Evolutionary conservation across 2,329 filamentous ascomycete genomes (phyloP).

Genomic region (Fusarium oxysporum): DNA sequence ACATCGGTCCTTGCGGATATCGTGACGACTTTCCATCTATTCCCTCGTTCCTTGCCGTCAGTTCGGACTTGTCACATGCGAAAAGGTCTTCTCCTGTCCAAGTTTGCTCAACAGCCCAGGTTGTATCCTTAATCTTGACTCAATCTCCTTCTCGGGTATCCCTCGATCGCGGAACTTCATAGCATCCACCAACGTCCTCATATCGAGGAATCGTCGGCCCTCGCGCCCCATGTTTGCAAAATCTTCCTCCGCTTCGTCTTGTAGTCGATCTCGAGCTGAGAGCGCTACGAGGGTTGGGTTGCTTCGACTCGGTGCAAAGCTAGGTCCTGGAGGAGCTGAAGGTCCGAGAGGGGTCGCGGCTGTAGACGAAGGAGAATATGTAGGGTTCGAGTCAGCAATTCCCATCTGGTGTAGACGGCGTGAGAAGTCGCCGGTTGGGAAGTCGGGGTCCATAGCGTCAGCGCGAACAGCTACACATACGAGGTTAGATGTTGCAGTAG

Average conservation of each 20-base stretch:
- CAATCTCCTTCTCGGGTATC: constrained; percentile 55
- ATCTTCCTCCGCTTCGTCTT: constrained; percentile 59
- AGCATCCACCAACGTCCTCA: constrained; percentile 60
- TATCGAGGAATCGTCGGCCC: constrained; percentile 60
- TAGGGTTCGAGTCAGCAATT: constrained; percentile 65
- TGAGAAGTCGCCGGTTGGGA: constrained; percentile 59
- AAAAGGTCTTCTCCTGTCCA: constrained; percentile 55
- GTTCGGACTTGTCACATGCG: constrained; percentile 49
- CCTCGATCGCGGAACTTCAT: constrained; percentile 59
- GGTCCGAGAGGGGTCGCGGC: constrained; percentile 44
- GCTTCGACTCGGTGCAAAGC: constrained; percentile 47
- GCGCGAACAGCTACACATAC: constrained; percentile 52
- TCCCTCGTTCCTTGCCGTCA: constrained; percentile 8
- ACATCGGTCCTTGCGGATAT: constrained; percentile 4
- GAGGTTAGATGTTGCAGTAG: constrained; percentile 20
- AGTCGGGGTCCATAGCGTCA: constrained; percentile 57
- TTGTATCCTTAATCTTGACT: constrained; percentile 59
- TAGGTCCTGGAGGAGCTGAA: constrained; percentile 40
- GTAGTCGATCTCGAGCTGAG: constrained; percentile 58
- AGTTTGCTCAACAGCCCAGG: constrained; percentile 59
- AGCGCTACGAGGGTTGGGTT: constrained; percentile 64
- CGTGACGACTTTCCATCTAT: background rate
- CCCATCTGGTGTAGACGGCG: constrained; percentile 66
- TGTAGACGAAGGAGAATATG: constrained; percentile 64
- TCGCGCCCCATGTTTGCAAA: constrained; percentile 54